Conservation (phyloP, 441 rosid genomes). For the Gossypium schwendimanii region DNA sequence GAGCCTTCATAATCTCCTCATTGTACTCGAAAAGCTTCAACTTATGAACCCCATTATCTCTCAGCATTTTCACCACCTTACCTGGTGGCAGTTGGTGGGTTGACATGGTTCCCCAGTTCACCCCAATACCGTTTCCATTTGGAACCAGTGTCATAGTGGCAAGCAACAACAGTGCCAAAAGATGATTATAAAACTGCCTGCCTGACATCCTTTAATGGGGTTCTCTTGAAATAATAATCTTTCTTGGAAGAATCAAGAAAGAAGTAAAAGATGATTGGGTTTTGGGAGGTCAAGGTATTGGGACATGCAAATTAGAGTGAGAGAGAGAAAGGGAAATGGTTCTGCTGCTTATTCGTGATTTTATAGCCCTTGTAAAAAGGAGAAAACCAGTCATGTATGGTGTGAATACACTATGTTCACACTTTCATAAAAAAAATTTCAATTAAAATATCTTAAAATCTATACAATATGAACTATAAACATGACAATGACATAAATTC, state of each 20-base stretch:
- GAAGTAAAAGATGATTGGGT: slow-evolving; percentile 16
- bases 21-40: slow-evolving; percentile 46
- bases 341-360: neutral
- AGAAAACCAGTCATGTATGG: neutral
- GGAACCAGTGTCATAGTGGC: neutral
- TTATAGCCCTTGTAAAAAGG: neutral
- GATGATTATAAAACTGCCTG: neutral
- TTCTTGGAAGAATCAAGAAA: slow-evolving; percentile 12
- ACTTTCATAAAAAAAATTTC: no score
- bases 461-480: no score
- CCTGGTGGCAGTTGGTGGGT: slow-evolving; percentile 30
- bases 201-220: slow-evolving; percentile 1
- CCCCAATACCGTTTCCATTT: slow-evolving; percentile 24
- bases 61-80: slow-evolving; percentile 37
- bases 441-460: no score
- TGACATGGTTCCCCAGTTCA: slow-evolving; percentile 45
- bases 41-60: slow-evolving; percentile 27
- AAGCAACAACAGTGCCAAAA: slow-evolving; percentile 16
- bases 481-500: no score
- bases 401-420: neutral
- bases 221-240: slow-evolving; percentile 8
- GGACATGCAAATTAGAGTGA: neutral
- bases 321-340: slow-evolving; percentile 13
- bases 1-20: slow-evolving; percentile 28
- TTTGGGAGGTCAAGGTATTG: slow-evolving; percentile 10